Evolutionary conservation across 2,329 filamentous ascomycete genomes (phyloP).

Genomic region (Pestalotiopsis fici): DNA sequence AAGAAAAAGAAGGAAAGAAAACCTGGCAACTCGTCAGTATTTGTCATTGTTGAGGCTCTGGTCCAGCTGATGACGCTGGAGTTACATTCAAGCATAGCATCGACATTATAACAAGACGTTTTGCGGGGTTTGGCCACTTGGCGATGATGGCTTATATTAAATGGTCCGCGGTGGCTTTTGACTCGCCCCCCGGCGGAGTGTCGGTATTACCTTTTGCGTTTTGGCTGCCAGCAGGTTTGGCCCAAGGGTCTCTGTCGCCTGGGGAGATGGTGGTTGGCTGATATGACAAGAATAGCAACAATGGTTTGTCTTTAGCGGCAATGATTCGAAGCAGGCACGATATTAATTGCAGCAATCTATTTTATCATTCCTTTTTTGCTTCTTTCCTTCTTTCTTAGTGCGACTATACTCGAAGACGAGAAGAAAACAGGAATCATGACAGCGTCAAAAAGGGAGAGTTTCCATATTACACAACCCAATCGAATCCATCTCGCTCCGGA

Average conservation of each 20-base stretch:
- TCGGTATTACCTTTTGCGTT: not conserved
- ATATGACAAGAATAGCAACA: not conserved
- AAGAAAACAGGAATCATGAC: not conserved
- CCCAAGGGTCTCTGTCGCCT: not conserved
- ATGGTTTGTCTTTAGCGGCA: not conserved
- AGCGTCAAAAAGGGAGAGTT: not conserved
- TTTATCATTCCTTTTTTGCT: not conserved
- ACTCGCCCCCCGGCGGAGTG: not conserved
- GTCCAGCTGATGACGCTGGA: not conserved
- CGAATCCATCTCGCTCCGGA: not conserved
- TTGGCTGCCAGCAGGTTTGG: not conserved
- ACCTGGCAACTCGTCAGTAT: no score
- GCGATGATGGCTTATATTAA: not conserved
- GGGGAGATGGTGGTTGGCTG: not conserved
- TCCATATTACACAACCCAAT: not conserved
- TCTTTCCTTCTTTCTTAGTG: not conserved
- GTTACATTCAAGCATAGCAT: not conserved
- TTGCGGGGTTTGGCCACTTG: not conserved
- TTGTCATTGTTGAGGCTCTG: not conserved
- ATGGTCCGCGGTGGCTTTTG: not conserved
- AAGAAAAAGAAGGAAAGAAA: no score
- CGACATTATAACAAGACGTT: not conserved
- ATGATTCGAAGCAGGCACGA: not conserved
- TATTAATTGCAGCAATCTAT: not conserved
- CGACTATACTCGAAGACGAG: not conserved